Base-by-base conservation (phyloP, 202 grass and related monocot species). In the Elaeis oleifera region DNA sequence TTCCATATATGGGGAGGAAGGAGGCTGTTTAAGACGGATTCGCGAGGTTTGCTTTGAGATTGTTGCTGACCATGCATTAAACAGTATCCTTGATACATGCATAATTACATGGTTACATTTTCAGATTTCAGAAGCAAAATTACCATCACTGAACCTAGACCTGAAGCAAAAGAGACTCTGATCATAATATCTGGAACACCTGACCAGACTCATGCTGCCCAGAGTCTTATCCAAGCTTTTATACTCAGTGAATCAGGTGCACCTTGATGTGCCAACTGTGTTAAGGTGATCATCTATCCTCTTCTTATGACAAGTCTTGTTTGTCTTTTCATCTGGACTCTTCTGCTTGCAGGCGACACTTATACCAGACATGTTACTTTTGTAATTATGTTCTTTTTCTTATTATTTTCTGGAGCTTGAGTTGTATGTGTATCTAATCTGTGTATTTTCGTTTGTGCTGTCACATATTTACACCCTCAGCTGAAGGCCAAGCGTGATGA, bases 111-210 rank as follows among this genome's bases (percentile, higher is more conserved):
- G 9, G 36, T 14, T n/a, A 21, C 6, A 23, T 56, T 68, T 78
- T 81, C 81, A 97, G 94, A 92, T 91, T 68, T 99, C 94, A 51
- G 94, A 88, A 66, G 94, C 94, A 73, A 99, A 70, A 82, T 99
- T 81, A 87, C 80, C 16, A 68, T 99, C 14, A 63, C 75, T 61
- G 94, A 99, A 68, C 82, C 84, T 48, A 70, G 87, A 63, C 72
- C 75, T n/a, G 85, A 99, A 68, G 74, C 77, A 16, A 61, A 74
- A 20, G 94, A 92, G 75, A 89, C 78, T 17, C 5, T 78, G 65
- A 71, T 99, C 69, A 66, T 82, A 29, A 77, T 92, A 84, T 86
- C 82, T 58, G 88, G 94, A 60, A 74, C 81, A 53, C 94, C 80
- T 53, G 94, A 99, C 32, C 85, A 89, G 58, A 90, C 90, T 71